Conservation (phyloP, 1,284 basidiomycete genomes). For the Marasmius tenuissimus region DNA sequence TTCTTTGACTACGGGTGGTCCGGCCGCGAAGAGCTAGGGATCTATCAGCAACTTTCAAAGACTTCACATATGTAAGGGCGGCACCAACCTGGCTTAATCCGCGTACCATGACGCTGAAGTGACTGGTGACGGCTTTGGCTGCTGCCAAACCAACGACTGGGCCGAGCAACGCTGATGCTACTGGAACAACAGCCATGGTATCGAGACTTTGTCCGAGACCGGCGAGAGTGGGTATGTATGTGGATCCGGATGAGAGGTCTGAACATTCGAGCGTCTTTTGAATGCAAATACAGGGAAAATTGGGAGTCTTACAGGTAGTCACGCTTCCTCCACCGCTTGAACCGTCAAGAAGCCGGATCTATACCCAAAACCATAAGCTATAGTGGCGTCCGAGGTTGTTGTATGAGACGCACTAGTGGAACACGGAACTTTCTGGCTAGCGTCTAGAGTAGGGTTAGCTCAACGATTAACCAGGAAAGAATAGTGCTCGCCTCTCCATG, state of each 20-base stretch:
- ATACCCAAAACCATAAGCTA: not conserved
- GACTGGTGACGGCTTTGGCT: conserved; percentile 39
- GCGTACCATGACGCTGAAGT: conserved; percentile 39
- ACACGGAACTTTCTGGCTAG: conserved; percentile 35
- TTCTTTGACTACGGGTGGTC: conserved; percentile 41
- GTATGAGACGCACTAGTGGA: conserved; percentile 31
- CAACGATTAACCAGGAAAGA: not conserved
- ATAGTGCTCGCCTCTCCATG: conserved; percentile 36
- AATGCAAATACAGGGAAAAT: not conserved
- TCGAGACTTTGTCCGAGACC: conserved; percentile 42
- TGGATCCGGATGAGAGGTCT: conserved; percentile 39
- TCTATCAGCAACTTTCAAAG: conserved; percentile 17
- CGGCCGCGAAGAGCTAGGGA: conserved; percentile 37
- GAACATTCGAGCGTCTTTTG: not conserved
- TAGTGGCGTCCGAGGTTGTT: not conserved
- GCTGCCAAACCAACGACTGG: conserved; percentile 42
- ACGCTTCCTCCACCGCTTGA: conserved; percentile 47
- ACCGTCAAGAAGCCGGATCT: conserved; percentile 43
- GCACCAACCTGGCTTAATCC: conserved; percentile 28
- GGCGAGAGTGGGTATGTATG: conserved; percentile 39
- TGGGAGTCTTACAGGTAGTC: conserved; percentile 30
- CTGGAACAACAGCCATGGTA: conserved; percentile 37
- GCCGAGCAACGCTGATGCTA: conserved; percentile 40
- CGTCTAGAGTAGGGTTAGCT: conserved; percentile 20
- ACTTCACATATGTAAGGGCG: conserved; percentile 6